Evolutionary conservation across 2,329 filamentous ascomycete genomes (phyloP), one percentile per base, ranked within the genome.

Genomic region (Cryphonectria radicalis): DNA sequence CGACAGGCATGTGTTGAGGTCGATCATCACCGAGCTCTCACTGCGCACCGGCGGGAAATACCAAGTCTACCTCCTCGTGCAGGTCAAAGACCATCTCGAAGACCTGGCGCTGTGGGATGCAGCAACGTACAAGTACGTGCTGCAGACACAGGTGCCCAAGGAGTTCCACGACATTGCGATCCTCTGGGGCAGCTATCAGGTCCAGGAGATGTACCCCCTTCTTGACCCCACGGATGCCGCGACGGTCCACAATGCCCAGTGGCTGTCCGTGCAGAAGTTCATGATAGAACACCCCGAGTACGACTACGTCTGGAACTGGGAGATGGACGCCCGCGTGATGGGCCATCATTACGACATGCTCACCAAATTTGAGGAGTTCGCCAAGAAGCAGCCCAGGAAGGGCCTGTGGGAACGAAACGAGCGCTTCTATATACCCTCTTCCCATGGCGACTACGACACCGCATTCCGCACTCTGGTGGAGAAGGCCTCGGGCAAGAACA

Each of bases 281-380:
- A 89, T 89, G 71, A 87, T 92, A 76, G 91, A 92, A 66, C 91
- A 94, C 76, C 92, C 92, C 0, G 90, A 95, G 76, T 96, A 93
- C 74, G 92, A 95, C 75, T 94, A 88, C 76, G 86, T 94, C 75
- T 96, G 93, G 92, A 95, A 95, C 79, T 95, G 92, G 93, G 93
- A 96, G 78, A 92, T 94, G 81, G 93, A 96, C 77, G 90, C 91
- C 43, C 87, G 93, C 64, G 92, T 92, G 77, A 93, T 90, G 0
- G 93, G 93, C 11, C 92, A 96, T 74, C 91, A 94, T 81, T 95
- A 95, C 80, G 91, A 95, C 76, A 88, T 95, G 74, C 87, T 94
- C 60, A 87, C 91, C 75, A 90, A 90, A 73, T 80, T 94, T 10
- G 81, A 82, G 32, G 80, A 85, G 1, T 93, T 93, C 82, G 88